Conservation (phyloP, 495 filamentous ascomycete genomes). For the Sphaerosporella brunnea region DNA sequence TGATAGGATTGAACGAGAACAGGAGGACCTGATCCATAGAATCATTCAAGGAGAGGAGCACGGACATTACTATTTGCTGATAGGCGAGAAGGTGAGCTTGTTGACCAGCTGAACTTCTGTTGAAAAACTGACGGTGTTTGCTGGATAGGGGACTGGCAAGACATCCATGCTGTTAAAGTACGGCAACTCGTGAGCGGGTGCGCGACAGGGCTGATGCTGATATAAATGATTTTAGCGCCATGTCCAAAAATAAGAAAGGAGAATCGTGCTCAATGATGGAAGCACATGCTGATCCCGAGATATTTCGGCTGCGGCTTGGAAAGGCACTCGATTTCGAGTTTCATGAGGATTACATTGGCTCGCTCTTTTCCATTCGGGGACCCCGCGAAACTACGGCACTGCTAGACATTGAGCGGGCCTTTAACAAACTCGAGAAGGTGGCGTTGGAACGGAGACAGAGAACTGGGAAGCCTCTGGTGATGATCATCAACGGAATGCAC, state of each 20-base stretch:
- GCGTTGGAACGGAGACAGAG: constrained; percentile 47
- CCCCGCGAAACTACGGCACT: constrained; percentile 80
- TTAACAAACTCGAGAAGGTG: constrained; percentile 96
- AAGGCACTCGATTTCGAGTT: constrained; percentile 93
- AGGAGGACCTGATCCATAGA: constrained; percentile 46
- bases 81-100: constrained; percentile 54
- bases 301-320: constrained; percentile 79
- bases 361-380: constrained; percentile 82
- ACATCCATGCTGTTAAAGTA: constrained; percentile 76
- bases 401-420: constrained; percentile 83
- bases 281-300: constrained; percentile 84
- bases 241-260: constrained; percentile 76
- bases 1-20: constrained; percentile 62
- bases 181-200: not conserved
- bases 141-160: constrained; percentile 87
- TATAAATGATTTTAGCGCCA: constrained; percentile 33
- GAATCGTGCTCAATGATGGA: constrained; percentile 84
- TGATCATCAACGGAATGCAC: constrained; percentile 86
- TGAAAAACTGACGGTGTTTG: too few species aligned
- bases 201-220: constrained; percentile 3
- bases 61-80: constrained; percentile 82
- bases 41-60: constrained; percentile 51
- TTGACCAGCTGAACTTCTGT: too few species aligned
- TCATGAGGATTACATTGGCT: constrained; percentile 76
- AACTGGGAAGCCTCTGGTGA: constrained; percentile 50